Evolutionary conservation across 192 early-diverging fungal species (phyloP).

Genomic region (Blastocladiella britannica): DNA sequence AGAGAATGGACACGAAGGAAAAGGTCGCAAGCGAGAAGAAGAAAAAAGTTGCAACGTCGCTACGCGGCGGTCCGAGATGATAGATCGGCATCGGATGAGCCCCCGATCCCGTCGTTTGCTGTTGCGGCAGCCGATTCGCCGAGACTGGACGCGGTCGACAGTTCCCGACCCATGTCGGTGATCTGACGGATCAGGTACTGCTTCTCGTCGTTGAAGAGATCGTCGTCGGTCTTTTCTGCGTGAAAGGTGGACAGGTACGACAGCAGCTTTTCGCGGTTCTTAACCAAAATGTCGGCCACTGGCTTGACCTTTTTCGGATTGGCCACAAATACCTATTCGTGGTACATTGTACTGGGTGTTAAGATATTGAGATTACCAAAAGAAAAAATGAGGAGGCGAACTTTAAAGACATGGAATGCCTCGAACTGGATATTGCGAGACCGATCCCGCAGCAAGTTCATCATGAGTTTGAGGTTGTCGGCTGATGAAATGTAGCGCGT

Average conservation of each 20-base stretch:
- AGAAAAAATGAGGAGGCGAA: constrained; percentile 4
- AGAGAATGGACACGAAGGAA: no score
- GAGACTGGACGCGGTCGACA: no score
- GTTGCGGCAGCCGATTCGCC: no score
- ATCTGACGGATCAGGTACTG: constrained; percentile 86
- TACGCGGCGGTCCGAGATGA: no score
- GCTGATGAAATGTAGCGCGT: constrained; percentile 74
- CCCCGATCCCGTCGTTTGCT: no score
- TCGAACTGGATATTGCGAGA: constrained; percentile 99
- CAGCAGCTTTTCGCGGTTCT: constrained; percentile 79
- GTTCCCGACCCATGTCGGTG: neutral
- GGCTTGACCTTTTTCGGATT: constrained; percentile 90
- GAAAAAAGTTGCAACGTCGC: no score
- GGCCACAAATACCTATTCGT: constrained; percentile 74
- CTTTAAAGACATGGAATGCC: constrained; percentile 99
- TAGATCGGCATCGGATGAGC: no score
- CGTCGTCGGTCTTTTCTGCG: constrained; percentile 88
- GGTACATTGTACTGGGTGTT: no score
- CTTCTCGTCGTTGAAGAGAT: constrained; percentile 98
- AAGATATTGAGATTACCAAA: no score
- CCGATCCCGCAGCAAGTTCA: constrained; percentile 84
- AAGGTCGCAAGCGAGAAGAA: no score
- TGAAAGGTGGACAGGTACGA: constrained; percentile 77
- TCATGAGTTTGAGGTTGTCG: constrained; percentile 92
- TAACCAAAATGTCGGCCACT: constrained; percentile 73